Percentiles rank a stretch among this genome's conserved stretches.
phyloP scores from a whole-genome alignment of 495 filamentous ascomycete genomes.

The Talaromyces stipitatus region DNA sequence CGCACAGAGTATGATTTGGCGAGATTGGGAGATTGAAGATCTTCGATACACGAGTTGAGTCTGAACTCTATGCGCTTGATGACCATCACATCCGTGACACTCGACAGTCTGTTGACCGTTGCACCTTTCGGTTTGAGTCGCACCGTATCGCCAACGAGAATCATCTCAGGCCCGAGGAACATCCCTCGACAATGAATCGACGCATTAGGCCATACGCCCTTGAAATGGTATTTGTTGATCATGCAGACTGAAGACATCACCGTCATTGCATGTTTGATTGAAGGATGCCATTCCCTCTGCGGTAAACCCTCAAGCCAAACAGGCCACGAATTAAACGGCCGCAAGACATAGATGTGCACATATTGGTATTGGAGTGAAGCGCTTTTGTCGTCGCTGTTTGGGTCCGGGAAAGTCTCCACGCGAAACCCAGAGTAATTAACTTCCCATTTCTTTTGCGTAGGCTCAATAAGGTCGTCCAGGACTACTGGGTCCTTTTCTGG shows the following conservation, averaged over 20 bases:
- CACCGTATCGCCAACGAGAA: conserved; percentile 44
- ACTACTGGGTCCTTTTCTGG: conserved; percentile 28
- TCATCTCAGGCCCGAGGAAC: conserved; percentile 48
- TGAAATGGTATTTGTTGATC: conserved; percentile 41
- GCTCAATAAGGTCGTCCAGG: conserved; percentile 35
- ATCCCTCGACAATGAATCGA: conserved; percentile 44
- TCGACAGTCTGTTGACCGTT: not conserved
- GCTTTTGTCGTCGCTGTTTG: conserved; percentile 40
- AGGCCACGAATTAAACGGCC: conserved; percentile 47
- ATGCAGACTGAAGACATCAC: conserved; percentile 46
- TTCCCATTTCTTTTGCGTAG: conserved; percentile 24
- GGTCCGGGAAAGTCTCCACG: conserved; percentile 47
- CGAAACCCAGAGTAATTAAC: conserved; percentile 52
- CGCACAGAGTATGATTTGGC: conserved; percentile 33
- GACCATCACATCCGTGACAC: conserved; percentile 44
- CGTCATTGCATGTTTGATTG: conserved; percentile 46
- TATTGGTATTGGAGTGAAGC: conserved; percentile 46
- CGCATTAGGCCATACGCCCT: conserved; percentile 47
- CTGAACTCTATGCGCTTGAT: conserved; percentile 41
- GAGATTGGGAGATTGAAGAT: conserved; percentile 29
- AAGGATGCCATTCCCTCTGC: conserved; percentile 39
- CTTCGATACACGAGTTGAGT: conserved; percentile 36
- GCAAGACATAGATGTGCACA: conserved; percentile 44
- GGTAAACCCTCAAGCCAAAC: conserved; percentile 32
- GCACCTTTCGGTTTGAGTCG: conserved; percentile 36